Base-by-base conservation (phyloP, 495 filamentous ascomycete genomes). In the Daldinia loculata region DNA sequence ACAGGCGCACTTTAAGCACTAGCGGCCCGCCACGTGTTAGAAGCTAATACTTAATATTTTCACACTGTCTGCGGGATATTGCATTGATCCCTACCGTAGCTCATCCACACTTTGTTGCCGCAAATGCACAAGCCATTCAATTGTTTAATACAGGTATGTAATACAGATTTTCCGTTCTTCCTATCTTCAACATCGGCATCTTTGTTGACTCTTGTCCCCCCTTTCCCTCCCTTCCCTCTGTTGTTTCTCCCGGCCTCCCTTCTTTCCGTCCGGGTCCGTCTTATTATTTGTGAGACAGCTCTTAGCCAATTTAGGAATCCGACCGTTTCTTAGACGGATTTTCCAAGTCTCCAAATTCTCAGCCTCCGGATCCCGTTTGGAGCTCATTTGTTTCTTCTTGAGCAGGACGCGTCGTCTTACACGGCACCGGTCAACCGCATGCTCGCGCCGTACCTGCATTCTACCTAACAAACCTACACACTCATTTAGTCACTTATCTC, bases 141-240 rank as follows among this genome's bases (percentile, higher is more conserved):
- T 67, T 67, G 68, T 67, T 70, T 74, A 74, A 74, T 71, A 71
- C 61, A 53, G 64, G n/a, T n/a, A n/a, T n/a, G n/a, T 74, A 74
- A 74, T 71, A 71, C 61, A 53, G 64, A 63, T 59, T 61, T 71
- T 32, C 63, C 55, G 26, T 62, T 51, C 58, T 36, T 64, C 61
- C 66, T 41, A 53, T 71, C 72, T 69, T 71, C 61, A 66, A 63
- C 66, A 68, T 70, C 66, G 61, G 76, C 62, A 71, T 79, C 51
- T 43, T 43, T 60, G 26, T 60, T 60, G 38, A 71, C 41, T 71
- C 67, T 53, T 30, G 39, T 65, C 56, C 66, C 55, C 24, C 43
- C 53, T 67, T 58, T 59, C 29, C 52, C 56, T 58, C 67, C 45
- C 43, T 52, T 61, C 59, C 53, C 56, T 57, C 58, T 52, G 63